Base-by-base conservation (phyloP, 139 green algal genomes). In the Trebouxia sp. region DNA sequence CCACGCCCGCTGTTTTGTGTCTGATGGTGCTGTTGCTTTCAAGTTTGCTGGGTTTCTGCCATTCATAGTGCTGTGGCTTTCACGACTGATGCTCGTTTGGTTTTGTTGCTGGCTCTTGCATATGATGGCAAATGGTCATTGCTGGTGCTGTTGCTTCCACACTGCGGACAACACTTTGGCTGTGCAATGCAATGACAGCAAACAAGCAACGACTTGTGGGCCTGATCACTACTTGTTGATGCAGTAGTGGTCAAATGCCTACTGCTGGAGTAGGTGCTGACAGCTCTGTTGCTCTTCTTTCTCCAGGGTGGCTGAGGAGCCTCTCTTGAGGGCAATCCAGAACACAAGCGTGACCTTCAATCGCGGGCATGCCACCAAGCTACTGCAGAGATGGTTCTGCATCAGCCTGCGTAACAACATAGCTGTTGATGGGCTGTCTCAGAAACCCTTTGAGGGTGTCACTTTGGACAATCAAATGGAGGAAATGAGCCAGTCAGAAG, bases 231-330 rank as follows among this genome's bases (percentile, higher is more conserved):
- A 28, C 20, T 17, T 58, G 50, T 9, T 22, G 50, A 6, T 58
- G 50, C 22, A 17, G 50, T 17, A 22, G 2, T 5, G 26, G 50
- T 58, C 50, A 58, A 22, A 58, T 22, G 26, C 20, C 50, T 7
- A 15, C 15, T 35, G 22, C 35, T 22, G 38, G 7, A 1, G 11
- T 30, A 28, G 24, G 37, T 48, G 22, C 24, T 56, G 20, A 17
- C 26, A 28, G 50, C 22, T 2, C 2, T 17, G 26, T 6, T 5
- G 50, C 4, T 22, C 26, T 56, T 39, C 22, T 7, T 15, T 11
- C 42, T 35, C 24, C 69, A 77, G 69, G 69, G 26, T 77, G 26
- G 69, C 39, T 41, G 69, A 77, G 41, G 39, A 77, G 69, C 69
- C 42, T 6, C 28, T 77, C 22, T 37, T 77, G 11, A 38, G 42